These are phyloP conservation scores for Paecilomyces sp. DNA, from an alignment of 2,329 filamentous ascomycete genomes.

Conservation along the genomic window DNA sequence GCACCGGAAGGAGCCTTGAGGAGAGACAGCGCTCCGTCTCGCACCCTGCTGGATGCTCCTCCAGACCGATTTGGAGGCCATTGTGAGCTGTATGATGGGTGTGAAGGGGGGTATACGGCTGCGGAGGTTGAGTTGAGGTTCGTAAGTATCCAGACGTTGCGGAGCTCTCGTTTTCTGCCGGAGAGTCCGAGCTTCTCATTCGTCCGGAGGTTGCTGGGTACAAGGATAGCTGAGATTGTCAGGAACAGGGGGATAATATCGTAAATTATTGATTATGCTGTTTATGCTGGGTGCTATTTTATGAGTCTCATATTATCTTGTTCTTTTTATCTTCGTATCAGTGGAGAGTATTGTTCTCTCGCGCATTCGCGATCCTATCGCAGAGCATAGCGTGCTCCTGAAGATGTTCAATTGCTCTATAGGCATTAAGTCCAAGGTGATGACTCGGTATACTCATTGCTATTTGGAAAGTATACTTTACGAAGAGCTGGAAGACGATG, in stretches of 20 bases:
- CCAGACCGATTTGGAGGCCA: slow-evolving; percentile 30
- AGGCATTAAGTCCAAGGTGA: too few relatives aligned
- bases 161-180: background rate
- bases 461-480: too few relatives aligned
- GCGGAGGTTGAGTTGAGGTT: background rate
- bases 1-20: slow-evolving; percentile 36
- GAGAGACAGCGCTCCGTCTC: slow-evolving; percentile 18
- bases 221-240: background rate
- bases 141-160: background rate
- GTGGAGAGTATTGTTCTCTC: too few relatives aligned
- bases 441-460: too few relatives aligned
- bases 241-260: background rate
- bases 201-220: background rate
- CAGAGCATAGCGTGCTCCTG: too few relatives aligned
- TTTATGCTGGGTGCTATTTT: too few relatives aligned
- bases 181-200: background rate
- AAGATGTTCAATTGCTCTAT: too few relatives aligned
- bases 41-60: slow-evolving; percentile 27
- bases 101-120: background rate
- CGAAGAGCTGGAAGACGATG: too few relatives aligned
- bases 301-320: too few relatives aligned
- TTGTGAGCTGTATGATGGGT: slow-evolving; percentile 8
- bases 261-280: background rate
- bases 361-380: too few relatives aligned
- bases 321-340: too few relatives aligned